Conservation (phyloP, 164 flowering plant genomes). For the Annona cherimola region DNA sequence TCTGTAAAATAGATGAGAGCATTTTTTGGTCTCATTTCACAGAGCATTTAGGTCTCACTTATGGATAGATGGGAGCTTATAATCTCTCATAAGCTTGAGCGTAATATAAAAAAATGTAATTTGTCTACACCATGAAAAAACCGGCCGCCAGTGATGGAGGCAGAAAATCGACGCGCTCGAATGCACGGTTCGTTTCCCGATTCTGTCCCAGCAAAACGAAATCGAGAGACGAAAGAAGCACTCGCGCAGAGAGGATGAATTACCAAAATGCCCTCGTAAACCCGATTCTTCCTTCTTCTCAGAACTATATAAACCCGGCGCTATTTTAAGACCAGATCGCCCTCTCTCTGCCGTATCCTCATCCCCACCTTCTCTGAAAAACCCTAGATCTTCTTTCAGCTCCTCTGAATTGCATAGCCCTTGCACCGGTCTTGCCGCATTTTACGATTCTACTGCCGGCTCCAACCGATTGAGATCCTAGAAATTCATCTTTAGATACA, state of each 20-base stretch:
- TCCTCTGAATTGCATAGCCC: neutral
- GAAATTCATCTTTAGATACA: neutral
- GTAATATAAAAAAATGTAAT: no score
- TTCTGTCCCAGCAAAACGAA: neutral
- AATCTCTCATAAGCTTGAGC: no score
- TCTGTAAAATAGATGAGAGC: no score
- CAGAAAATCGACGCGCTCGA: no score
- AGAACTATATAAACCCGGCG: neutral
- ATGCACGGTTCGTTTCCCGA: no score
- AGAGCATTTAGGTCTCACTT: no score
- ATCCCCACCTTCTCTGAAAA: neutral
- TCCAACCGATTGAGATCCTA: slow-evolving; percentile 2
- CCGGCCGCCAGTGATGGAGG: no score
- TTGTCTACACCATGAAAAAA: no score
- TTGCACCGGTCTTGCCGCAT: neutral
- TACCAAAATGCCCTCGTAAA: neutral
- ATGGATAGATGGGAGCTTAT: no score
- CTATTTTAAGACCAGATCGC: neutral
- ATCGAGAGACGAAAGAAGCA: neutral
- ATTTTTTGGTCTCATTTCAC: no score
- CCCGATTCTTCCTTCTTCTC: neutral
- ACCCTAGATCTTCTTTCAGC: slow-evolving; percentile 1
- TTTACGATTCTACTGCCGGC: no score
- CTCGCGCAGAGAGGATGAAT: neutral
- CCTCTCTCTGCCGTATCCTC: neutral